Percentiles rank a stretch among this genome's conserved stretches.
Conservation (phyloP, 2,329 filamentous ascomycete species). For the Ophiostoma triangulosporum region DNA sequence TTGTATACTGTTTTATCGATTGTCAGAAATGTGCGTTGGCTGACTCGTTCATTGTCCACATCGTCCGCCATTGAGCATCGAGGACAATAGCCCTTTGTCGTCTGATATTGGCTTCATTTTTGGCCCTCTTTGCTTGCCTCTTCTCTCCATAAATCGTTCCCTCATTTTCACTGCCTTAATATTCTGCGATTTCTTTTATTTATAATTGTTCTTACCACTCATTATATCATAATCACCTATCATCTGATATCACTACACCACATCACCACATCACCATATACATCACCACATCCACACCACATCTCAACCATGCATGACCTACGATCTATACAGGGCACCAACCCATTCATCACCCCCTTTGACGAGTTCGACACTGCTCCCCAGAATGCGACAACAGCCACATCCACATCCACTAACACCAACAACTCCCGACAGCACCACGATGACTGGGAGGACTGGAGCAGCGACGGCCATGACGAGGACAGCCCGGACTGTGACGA, state of each 20-base stretch:
- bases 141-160: too few relatives aligned
- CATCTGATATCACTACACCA: too few relatives aligned
- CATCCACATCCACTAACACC: too few relatives aligned
- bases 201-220: neutral
- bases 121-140: neutral
- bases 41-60: constrained; percentile 5
- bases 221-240: neutral
- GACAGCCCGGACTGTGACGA: constrained; percentile 27
- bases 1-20: neutral
- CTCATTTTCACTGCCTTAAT: neutral
- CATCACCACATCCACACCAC: neutral
- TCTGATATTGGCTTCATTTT: neutral
- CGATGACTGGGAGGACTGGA: neutral
- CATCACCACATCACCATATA: too few relatives aligned
- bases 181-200: too few relatives aligned
- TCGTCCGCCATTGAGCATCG: neutral
- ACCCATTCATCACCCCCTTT: constrained; percentile 13
- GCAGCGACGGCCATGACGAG: constrained; percentile 3
- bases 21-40: neutral
- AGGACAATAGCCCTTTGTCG: neutral
- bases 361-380: neutral
- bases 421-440: too few relatives aligned
- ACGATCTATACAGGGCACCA: constrained; percentile 12
- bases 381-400: neutral
- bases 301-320: constrained; percentile 17